These are phyloP conservation scores for Acacia melanoxylon DNA, from an alignment of 306 rosid genomes.

Conservation along the genomic window DNA sequence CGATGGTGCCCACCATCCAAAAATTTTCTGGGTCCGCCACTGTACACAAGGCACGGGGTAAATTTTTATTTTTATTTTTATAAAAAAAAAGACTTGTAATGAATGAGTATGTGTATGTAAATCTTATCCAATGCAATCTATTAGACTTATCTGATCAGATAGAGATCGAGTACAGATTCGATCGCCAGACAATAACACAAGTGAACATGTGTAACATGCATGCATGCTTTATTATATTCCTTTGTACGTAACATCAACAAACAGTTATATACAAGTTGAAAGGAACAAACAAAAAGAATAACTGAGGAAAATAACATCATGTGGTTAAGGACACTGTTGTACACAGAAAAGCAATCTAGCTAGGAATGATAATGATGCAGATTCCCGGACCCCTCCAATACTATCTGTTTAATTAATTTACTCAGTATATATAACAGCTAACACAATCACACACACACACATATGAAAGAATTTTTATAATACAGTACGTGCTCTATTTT, in stretches of 20 bases:
- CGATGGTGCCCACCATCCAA: too few relatives aligned
- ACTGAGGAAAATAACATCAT: not conserved
- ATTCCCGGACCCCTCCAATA: not conserved
- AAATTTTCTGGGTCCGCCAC: too few relatives aligned
- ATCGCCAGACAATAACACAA: not conserved
- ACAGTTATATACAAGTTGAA: constrained; percentile 9
- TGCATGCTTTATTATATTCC: constrained; percentile 29
- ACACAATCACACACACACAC: too few relatives aligned
- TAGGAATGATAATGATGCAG: not conserved
- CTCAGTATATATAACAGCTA: not conserved
- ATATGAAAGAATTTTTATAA: too few relatives aligned
- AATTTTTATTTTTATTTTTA: too few relatives aligned
- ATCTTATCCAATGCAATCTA: constrained; percentile 18
- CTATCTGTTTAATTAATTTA: not conserved
- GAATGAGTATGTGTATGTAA: not conserved
- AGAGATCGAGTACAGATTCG: too few relatives aligned
- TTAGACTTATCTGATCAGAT: constrained; percentile 22
- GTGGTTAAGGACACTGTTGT: not conserved
- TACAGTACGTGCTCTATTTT: too few relatives aligned
- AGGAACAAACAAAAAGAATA: not conserved
- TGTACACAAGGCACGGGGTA: not conserved
- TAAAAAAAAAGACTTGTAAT: too few relatives aligned
- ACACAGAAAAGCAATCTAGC: not conserved
- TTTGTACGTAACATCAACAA: constrained; percentile 20
- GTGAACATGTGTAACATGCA: constrained; percentile 5